Base-by-base conservation (phyloP, 768 basidiomycete genomes). In the Psilocybe subaeruginosa region DNA sequence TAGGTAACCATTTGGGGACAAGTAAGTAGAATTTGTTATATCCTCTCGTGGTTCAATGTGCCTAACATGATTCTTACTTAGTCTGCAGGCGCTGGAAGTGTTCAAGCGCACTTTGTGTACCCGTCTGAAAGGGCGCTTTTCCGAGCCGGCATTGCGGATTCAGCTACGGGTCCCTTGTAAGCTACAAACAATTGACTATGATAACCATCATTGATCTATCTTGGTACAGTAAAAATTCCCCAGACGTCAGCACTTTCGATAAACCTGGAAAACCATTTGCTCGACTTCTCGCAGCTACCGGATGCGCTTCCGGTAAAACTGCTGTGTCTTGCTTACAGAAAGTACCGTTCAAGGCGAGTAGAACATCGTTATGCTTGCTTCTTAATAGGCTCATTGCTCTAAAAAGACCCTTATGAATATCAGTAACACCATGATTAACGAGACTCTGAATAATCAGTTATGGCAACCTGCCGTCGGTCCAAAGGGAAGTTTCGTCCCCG, bases 1-100 rank as follows among this genome's bases (percentile, higher is more conserved):
- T 16, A 84, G 82, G 81, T 83, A 2, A 84, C 84, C 9, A 83
- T 83, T n/a, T 85, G 83, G 83, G 84, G 83, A 1, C 82, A 83
- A 71, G 82, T 82, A 62, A 29, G 65, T n/a, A 9, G 41, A 12
- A 27, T 8, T 6, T 8, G 9, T 11, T 3, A 16, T 30, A 35
- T 35, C 6, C 11, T 11, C 33, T 6, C 0, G 7, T 35, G 6
- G 11, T 8, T 52, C 23, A 14, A 4, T 7, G 33, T 11, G 11
- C 11, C 33, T 35, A 11, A 11, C 11, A 7, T 35, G 33, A 7
- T 35, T 11, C 11, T 35, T 2, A 12, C 14, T 8, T 43, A 84
- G 80, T 85, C 82, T 19, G 82, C 83, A 9, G 82, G 83, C 45
- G 83, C 77, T 4, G 83, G 83, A 41, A 79, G 80, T 54, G 82